Base-by-base conservation (phyloP, 2,329 filamentous ascomycete genomes). In the Microsporum ferrugineum region DNA sequence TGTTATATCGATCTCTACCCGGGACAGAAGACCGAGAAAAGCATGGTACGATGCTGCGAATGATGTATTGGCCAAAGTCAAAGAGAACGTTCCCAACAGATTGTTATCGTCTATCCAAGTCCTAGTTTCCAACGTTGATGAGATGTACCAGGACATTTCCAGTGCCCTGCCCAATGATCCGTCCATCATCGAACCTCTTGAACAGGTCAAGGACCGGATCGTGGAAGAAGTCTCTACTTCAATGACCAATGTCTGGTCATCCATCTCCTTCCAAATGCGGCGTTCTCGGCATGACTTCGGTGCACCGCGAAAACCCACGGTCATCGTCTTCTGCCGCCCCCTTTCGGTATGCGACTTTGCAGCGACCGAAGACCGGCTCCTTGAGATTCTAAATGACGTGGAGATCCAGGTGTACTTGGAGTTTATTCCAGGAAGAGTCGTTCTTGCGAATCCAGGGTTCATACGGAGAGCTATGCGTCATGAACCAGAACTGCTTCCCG, bases 311-410 rank as follows among this genome's bases (percentile, higher is more conserved):
- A 59, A 59, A 34, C 57, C 39, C n/a, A 59, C 57, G 1, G n/a
- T 59, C 57, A 45, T 59, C 39, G 41, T 59, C 2, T 23, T 47
- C 10, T 59, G 57, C 29, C 43, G 17, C 10, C 57, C 57, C 12
- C n/a, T 31, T 2, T 59, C 57, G 3, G 12, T 33, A 0, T 59
- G 17, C 29, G 57, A 59, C n/a, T 59, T 59, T 59, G 39, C 3
- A 34, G n/a, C 23, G 10, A 38, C 41, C 4, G 38, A 45, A 38
- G 41, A 47, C 29, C 38, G 41, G 5, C 31, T 59, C 0, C n/a
- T 47, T 29, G 10, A 59, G 17, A 47, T 59, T 23, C 27, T 59
- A 27, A 43, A n/a, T 6, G 36, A 12, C 8, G 5, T 43, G 5
- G 34, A 29, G 7, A 29, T 47, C 3, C 39, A 45, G 8, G 36